Base-by-base conservation (phyloP, 1,284 basidiomycete genomes). In the Gymnopus androsaceus region DNA sequence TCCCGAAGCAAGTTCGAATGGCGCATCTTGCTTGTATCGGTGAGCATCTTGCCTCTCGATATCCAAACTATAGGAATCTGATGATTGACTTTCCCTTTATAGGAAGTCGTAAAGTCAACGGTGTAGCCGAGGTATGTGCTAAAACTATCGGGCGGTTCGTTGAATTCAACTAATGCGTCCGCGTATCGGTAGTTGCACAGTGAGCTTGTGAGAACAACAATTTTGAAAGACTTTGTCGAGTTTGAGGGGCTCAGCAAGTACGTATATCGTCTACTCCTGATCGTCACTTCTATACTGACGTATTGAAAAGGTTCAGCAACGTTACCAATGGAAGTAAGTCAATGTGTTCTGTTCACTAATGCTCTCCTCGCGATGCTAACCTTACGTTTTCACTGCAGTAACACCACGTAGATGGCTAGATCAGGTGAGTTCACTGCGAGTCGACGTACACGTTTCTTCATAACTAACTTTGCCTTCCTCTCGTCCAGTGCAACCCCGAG, bases 221-320 rank as follows among this genome's bases (percentile, higher is more conserved):
- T 96, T 68, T 78, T 95, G 72, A 92, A 90, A 65, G 95, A 96
- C 75, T 96, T 96, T 66, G 92, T 94, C 46, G 91, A 94, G 30
- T 90, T 88, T 69, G 89, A 84, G 64, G 91, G 91, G 12, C 67
- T 81, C 51, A 84, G 83, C 83, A 92, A 90, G 87, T 88, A 63
- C 42, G 84, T 69, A 11, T 28, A 33, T 19, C 47, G 19, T 46
- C 19, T 11, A 4, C 37, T 23, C 15, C n/a, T 17, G 38, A 17
- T 19, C 51, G 36, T 40, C 6, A 44, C 42, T 53, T 38, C n/a
- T n/a, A n/a, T n/a, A 53, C 27, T 60, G 8, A 17, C 12, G 17
- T 38, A 5, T 30, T 12, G 17, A 15, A 30, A 55, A 86, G 85
- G 68, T 92, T 90, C 65, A 80, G 82, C 36, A 92, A 92, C 65